Evolutionary conservation across 352 stramenopile species (phyloP).

Genomic region (Globisporangium viniferum): DNA sequence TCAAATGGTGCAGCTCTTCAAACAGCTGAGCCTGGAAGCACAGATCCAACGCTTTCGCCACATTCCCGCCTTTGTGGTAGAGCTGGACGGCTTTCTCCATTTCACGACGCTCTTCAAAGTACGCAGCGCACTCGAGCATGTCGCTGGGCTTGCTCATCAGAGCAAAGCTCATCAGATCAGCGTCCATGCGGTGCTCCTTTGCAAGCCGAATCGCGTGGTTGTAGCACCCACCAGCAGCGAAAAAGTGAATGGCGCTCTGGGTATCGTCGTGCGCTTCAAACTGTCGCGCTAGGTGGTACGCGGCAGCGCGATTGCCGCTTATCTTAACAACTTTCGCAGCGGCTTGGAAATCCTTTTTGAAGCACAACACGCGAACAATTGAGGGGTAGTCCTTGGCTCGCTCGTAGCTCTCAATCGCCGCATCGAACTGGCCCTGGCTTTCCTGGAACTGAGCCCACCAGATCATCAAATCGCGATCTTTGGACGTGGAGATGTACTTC

Average conservation of each 20-base stretch:
- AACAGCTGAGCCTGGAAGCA: constrained; percentile 91
- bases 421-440: constrained; percentile 84
- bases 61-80: constrained; percentile 91
- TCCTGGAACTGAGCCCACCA: constrained; percentile 95
- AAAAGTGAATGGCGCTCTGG: constrained; percentile 90
- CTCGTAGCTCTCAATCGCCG: constrained; percentile 87
- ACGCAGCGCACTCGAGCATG: constrained; percentile 88
- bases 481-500: constrained; percentile 87
- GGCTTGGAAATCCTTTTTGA: constrained; percentile 83
- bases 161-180: constrained; percentile 90
- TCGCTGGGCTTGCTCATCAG: constrained; percentile 84
- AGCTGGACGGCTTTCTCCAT: constrained; percentile 94
- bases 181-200: constrained; percentile 87
- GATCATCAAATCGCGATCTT: constrained; percentile 83
- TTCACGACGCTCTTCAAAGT: constrained; percentile 92
- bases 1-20: constrained; percentile 83
- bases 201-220: constrained; percentile 93
- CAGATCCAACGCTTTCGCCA: constrained; percentile 89
- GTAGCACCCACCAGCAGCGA: constrained; percentile 84
- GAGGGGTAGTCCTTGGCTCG: constrained; percentile 86
- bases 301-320: constrained; percentile 64
- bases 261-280: constrained; percentile 83
- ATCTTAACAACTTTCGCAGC: constrained; percentile 87
- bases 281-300: constrained; percentile 87
- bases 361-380: constrained; percentile 90